These are phyloP conservation scores for Lumnitzera littorea DNA, from an alignment of 345 rosid genomes.

Conservation along the genomic window DNA sequence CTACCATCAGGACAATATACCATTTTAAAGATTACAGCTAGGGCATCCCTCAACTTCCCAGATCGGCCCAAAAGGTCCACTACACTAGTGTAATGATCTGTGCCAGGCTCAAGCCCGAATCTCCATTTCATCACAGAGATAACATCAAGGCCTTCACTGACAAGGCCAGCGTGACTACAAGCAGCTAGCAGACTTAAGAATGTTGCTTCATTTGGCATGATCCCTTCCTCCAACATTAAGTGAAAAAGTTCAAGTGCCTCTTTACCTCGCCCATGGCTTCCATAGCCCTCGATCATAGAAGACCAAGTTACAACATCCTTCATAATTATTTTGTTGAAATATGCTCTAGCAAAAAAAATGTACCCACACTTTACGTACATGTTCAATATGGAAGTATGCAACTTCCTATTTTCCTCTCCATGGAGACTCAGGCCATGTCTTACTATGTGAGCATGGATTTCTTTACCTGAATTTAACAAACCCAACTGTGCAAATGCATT, in stretches of 20 bases:
- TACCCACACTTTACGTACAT: slow-evolving; percentile 27
- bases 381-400: slow-evolving; percentile 23
- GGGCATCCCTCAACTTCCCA: slow-evolving; percentile 31
- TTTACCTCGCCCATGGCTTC: slow-evolving; percentile 21
- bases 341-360: slow-evolving; percentile 22
- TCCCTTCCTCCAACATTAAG: slow-evolving; percentile 19
- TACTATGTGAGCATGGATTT: slow-evolving; percentile 20
- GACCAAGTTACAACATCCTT: slow-evolving; percentile 33
- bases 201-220: slow-evolving; percentile 21
- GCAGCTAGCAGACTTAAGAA: slow-evolving; percentile 28
- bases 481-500: slow-evolving; percentile 21
- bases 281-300: slow-evolving; percentile 40
- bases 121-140: slow-evolving; percentile 20
- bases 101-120: slow-evolving; percentile 20
- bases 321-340: slow-evolving; percentile 16
- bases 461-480: slow-evolving; percentile 24
- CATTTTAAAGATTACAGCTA: slow-evolving; percentile 21
- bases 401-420: slow-evolving; percentile 9
- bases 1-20: slow-evolving; percentile 23
- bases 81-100: slow-evolving; percentile 36
- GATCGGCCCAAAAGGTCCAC: slow-evolving; percentile 38
- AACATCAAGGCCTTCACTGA: slow-evolving; percentile 19
- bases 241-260: slow-evolving; percentile 22
- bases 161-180: slow-evolving; percentile 29
- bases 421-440: slow-evolving; percentile 9